Conservation (phyloP, 768 basidiomycete genomes). For the Pleurotus platypus region DNA sequence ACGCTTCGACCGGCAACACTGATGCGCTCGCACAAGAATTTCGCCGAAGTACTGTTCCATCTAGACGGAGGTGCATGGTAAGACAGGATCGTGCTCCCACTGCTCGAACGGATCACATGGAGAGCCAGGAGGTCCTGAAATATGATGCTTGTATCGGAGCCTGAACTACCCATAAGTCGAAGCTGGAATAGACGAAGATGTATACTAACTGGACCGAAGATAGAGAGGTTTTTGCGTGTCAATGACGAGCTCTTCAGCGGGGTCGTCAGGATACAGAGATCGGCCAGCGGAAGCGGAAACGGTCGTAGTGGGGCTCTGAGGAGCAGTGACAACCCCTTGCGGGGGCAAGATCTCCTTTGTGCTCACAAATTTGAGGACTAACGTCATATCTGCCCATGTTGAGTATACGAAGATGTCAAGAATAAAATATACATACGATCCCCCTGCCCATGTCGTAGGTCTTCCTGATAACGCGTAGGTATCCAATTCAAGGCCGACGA, state of each 20-base stretch:
- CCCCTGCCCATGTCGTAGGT: constrained; percentile 24
- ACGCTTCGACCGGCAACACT: constrained; percentile 35
- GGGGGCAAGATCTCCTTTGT: background rate
- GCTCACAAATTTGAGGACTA: background rate
- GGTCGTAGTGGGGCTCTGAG: background rate
- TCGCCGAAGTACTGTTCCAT: constrained; percentile 30
- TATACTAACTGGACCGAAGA: constrained; percentile 31
- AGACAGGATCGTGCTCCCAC: constrained; percentile 38
- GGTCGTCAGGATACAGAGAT: constrained; percentile 9
- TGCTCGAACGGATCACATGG: constrained; percentile 46
- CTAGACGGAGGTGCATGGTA: constrained; percentile 33
- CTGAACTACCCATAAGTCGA: background rate
- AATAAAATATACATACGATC: constrained; percentile 31
- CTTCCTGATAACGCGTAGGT: constrained; percentile 61
- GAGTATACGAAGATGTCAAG: background rate
- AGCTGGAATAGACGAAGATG: background rate
- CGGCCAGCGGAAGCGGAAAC: background rate
- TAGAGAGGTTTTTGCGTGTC: constrained; percentile 49
- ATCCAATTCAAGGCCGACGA: constrained; percentile 67
- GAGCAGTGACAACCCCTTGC: background rate
- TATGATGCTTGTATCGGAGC: constrained; percentile 18
- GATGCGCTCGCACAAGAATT: constrained; percentile 31
- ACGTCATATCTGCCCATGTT: background rate
- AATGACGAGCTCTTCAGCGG: constrained; percentile 31
- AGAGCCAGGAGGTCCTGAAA: constrained; percentile 48